These are phyloP conservation scores for Vairimorpha necatrix DNA, from an alignment of 371 early-diverging fungal genomes.

Conservation along the genomic window DNA sequence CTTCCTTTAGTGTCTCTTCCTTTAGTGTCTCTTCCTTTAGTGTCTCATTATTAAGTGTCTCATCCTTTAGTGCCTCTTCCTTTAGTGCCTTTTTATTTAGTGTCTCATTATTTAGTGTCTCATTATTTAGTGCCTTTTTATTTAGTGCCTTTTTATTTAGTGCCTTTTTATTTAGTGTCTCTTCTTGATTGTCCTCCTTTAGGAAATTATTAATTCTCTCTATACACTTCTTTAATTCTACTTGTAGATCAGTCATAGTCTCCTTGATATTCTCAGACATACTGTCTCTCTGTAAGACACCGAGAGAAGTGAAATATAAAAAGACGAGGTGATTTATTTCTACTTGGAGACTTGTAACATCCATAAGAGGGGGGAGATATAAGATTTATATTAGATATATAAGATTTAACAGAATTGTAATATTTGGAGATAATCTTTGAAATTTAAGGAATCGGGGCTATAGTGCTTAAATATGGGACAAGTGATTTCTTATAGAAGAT, in stretches of 20 bases:
- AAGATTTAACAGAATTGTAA: no score
- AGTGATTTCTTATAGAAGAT: no score
- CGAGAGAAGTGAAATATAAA: constrained; percentile 50
- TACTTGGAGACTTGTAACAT: constrained; percentile 31
- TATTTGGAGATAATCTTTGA: no score
- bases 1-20: background rate
- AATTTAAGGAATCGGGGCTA: no score
- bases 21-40: no score
- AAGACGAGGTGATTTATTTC: constrained; percentile 48
- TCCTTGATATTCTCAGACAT: constrained; percentile 1
- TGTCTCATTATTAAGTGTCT: no score
- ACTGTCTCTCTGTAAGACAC: constrained; percentile 49
- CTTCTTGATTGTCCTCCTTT: background rate
- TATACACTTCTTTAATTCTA: constrained; percentile 30
- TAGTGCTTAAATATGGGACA: no score
- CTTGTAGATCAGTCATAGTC: constrained; percentile 6
- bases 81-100: background rate
- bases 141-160: no score
- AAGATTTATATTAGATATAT: background rate
- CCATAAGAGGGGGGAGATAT: constrained; percentile 17
- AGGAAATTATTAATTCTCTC: constrained; percentile 34
- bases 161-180: background rate
- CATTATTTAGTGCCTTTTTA: no score
- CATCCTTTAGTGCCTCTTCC: background rate
- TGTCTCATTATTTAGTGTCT: no score